A percentile compares a stretch with the other conserved stretches of the same genome.
Conservation (phyloP, 2,329 filamentous ascomycete genomes). For the Fusarium ramigenum region DNA sequence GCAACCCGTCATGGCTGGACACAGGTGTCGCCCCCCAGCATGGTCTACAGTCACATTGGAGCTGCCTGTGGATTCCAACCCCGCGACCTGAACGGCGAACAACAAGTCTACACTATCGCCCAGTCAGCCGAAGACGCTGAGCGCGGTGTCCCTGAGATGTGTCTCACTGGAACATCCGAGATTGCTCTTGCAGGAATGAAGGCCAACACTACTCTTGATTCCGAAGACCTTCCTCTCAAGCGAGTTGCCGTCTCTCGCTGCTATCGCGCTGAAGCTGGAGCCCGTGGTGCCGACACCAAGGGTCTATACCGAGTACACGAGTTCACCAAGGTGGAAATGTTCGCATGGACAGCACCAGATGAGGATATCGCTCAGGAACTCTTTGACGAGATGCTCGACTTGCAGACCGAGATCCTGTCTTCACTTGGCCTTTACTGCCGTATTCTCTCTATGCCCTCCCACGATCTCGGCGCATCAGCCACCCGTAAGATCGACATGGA, state of each 20-base stretch:
- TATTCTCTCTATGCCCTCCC: constrained; percentile 89
- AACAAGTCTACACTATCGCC: constrained; percentile 86
- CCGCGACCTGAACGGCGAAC: constrained; percentile 87
- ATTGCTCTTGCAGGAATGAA: constrained; percentile 94
- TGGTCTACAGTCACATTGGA: constrained; percentile 93
- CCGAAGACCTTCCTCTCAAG: constrained; percentile 76
- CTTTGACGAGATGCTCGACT: constrained; percentile 86
- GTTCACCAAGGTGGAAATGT: constrained; percentile 98
- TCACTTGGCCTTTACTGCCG: constrained; percentile 84
- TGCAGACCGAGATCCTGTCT: constrained; percentile 85
- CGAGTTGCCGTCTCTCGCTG: constrained; percentile 88
- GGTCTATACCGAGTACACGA: constrained; percentile 97
- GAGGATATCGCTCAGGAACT: constrained; percentile 60
- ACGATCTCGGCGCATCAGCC: constrained; percentile 90
- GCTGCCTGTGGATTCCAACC: constrained; percentile 94
- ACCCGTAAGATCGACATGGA: constrained; percentile 92
- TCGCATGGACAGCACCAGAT: constrained; percentile 83
- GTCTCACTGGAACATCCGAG: constrained; percentile 89
- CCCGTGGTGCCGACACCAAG: constrained; percentile 88
- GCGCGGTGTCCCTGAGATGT: constrained; percentile 72
- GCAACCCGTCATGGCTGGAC: constrained; percentile 81
- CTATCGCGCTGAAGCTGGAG: constrained; percentile 94
- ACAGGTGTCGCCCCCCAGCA: constrained; percentile 82
- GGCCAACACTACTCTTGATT: constrained; percentile 74
- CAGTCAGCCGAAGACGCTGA: constrained; percentile 71